These are phyloP conservation scores for Sedum album DNA, from an alignment of 164 flowering plant species.

Conservation along the genomic window DNA sequence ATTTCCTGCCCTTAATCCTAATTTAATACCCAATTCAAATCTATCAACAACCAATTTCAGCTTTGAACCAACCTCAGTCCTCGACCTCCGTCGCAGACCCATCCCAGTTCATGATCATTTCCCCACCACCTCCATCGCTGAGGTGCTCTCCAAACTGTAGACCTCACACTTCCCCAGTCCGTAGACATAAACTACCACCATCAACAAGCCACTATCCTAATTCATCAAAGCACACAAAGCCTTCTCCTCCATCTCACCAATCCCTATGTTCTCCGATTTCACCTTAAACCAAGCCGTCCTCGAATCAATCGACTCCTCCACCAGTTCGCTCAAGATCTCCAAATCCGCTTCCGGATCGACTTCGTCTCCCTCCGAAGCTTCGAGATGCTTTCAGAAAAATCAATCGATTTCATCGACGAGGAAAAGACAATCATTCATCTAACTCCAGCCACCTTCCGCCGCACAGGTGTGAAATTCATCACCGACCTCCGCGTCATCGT, in stretches of 20 bases:
- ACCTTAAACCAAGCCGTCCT: constrained; percentile 77
- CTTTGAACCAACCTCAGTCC: neutral
- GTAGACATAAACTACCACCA: too few species aligned
- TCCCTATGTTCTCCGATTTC: constrained; percentile 77
- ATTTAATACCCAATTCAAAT: neutral
- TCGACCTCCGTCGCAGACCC: neutral
- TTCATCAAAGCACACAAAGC: constrained; percentile 55
- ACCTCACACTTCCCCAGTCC: too few species aligned
- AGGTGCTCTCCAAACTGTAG: too few species aligned
- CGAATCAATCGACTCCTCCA: constrained; percentile 46
- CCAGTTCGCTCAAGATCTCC: constrained; percentile 65
- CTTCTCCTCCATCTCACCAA: constrained; percentile 59
- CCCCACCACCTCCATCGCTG: too few species aligned
- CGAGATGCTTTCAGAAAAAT: constrained; percentile 39
- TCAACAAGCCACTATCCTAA: too few species aligned
- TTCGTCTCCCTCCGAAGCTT: constrained; percentile 41
- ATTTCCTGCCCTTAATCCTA: neutral
- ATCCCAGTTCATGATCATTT: neutral
- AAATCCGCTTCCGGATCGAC: constrained; percentile 48
- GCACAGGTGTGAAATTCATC: constrained; percentile 37
- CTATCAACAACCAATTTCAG: neutral
- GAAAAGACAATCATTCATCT: constrained; percentile 52
- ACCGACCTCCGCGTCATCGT: constrained; percentile 40
- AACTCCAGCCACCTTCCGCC: constrained; percentile 47
- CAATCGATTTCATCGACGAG: constrained; percentile 47